Percentiles rank a stretch among this genome's conserved stretches.
These are phyloP conservation scores for Fusarium veterinarium DNA, from an alignment of 2,329 filamentous ascomycete genomes.

Conservation along the genomic window DNA sequence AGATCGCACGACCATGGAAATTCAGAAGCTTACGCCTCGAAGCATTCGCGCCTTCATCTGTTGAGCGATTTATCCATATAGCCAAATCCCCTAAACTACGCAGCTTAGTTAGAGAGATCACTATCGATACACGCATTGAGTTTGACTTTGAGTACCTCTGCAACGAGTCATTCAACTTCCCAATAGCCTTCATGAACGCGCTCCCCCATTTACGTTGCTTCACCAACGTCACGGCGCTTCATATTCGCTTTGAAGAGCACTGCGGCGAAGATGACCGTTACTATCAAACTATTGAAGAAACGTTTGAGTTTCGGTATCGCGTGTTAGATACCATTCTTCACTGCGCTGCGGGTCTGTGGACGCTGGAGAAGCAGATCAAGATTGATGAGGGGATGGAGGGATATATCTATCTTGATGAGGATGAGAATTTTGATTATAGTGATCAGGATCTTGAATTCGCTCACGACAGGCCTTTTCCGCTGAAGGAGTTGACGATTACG, in stretches of 20 bases:
- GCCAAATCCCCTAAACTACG: constrained; percentile 11
- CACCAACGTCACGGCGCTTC: not conserved
- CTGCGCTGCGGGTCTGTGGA: constrained; percentile 32
- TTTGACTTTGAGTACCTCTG: not conserved
- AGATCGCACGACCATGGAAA: not conserved
- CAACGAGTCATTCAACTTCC: not conserved
- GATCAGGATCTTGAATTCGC: not conserved
- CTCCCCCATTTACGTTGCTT: not conserved
- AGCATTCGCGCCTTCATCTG: not conserved
- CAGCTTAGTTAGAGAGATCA: constrained; percentile 18
- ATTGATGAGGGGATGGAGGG: not conserved
- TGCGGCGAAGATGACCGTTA: not conserved
- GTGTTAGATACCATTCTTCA: constrained; percentile 31
- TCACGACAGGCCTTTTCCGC: not conserved
- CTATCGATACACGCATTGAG: constrained; percentile 26
- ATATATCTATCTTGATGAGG: rapidly evolving
- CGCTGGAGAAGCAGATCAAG: not conserved
- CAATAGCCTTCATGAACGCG: constrained; percentile 2
- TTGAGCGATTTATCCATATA: constrained; percentile 16
- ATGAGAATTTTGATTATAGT: not conserved
- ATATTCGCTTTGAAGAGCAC: constrained; percentile 15
- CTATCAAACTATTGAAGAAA: not conserved
- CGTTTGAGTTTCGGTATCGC: constrained; percentile 3
- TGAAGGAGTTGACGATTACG: constrained; percentile 22
- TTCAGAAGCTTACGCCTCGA: constrained; percentile 12